Base-by-base conservation (phyloP, 2,329 filamentous ascomycete species). In the Fusarium secorum region DNA sequence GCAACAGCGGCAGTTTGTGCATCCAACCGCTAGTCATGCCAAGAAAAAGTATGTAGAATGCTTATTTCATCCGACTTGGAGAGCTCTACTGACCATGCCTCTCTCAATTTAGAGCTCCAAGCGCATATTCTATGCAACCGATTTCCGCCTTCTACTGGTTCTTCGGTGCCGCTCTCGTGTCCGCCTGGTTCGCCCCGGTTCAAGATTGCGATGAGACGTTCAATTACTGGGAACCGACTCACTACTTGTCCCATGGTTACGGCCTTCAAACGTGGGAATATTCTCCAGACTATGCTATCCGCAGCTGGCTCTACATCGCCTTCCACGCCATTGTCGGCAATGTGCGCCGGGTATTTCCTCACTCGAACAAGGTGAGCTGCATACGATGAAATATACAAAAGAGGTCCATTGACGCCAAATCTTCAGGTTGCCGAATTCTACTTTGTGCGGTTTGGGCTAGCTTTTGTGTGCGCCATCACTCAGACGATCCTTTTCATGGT, bases 261-360 rank as follows among this genome's bases (percentile, higher is more conserved):
- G 96, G 95, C 41, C 86, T 98, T 54, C 95, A 99, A 83, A 99
- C 96, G 2, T 99, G 96, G 96, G 96, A 99, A 81, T 99, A 98
- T 82, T 97, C 95, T 2, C 96, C 96, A 9, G 91, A 95, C 63
- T 98, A 93, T 81, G 93, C 94, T 54, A 98, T 99, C 75, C 90
- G 96, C 70, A 98, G 94, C 83, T 99, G 96, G 96, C 85, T 94
- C 26, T 99, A 99, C 77, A 86, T 97, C 39, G 88, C 85, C 9
- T 82, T 98, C 3, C 95, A 99, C 81, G 93, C 94, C 30, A 73
- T 91, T 24, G 81, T 93, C 48, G 91, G 90, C 46, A 93, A 89
- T 68, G 73, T 93, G 22, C 87, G 90, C 35, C 86, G 90, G 39
- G 76, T 96, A 9, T 78, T 91, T 3, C 89, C 89, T 5, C 87